Base-by-base conservation (phyloP, 2,329 filamentous ascomycete genomes). In the Fusarium pseudograminearum region DNA sequence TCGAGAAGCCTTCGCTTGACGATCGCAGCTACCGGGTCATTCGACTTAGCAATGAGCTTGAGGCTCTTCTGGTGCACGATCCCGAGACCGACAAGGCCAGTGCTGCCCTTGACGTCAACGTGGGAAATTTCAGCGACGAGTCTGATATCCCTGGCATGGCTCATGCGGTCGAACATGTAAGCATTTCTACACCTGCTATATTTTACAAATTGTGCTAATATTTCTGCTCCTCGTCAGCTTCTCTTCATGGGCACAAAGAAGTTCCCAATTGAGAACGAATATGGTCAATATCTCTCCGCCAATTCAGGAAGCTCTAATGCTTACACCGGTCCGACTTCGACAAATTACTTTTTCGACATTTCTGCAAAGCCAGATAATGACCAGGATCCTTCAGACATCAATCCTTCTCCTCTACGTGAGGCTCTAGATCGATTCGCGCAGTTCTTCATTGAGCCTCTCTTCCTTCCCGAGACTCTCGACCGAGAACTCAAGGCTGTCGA, bases 181-280 rank as follows among this genome's bases (percentile, higher is more conserved):
- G 81, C 61, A 62, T 24, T 55, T 42, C 52, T 33, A 66, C 47
- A 47, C 48, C 31, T 26, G 45, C 15, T 33, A 34, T 50, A 31
- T 9, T 15, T 33, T 10, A 30, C 31, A 46, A n/a, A n/a, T n/a
- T 41, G 50, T 41, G 45, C 71, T 75, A 51, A 75, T 53, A 15
- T 33, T 40, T 36, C 51, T 34, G 9, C 26, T 56, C 28, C 9
- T n/a, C 14, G 34, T 33, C 54, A 90, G 86, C 83, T 98, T 70
- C 84, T 99, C 26, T 99, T 99, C 83, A 98, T 99, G 96, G 96
- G 96, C 51, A 99, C 96, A 10, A 91, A 97, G 80, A 99, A 98
- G 88, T 99, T 96, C 76, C 96, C 96, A 1, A 88, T 91, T 78
- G 95, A 98, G 81, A 98, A 99, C 80, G 95, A 92, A 70, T 99